Evolutionary conservation across 805 yeast species (phyloP), one percentile per base, ranked within the genome.

Genomic region (Kodamaea jinghongensis): DNA sequence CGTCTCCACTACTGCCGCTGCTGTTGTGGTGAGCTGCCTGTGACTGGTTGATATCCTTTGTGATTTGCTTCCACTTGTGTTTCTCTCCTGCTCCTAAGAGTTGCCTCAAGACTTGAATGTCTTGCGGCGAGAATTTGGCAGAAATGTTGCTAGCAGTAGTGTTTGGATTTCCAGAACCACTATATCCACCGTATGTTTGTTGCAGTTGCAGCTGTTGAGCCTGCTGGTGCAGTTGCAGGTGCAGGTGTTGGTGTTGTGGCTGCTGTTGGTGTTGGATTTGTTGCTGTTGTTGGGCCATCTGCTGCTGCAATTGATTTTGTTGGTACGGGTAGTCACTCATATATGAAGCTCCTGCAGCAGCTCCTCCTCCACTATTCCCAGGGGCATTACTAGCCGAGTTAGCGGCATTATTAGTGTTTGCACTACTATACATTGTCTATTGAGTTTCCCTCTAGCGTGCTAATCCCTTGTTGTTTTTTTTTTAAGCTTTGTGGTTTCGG

Each of bases 51-150:
- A 52, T 48, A 33, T 50, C 55, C 55, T 28, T 71, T 36, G 83
- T 74, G 47, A 79, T 69, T 50, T 67, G 78, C 51, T 74, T 73
- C 84, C 84, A 78, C 50, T 78, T 78, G 48, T 73, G 72, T 41
- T 75, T 67, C 47, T 78, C 84, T 3, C 78, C 83, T 3, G 69
- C 61, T 15, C 65, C 68, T 38, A 79, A 61, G 33, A 78, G 54
- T 33, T 71, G 73, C 42, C 66, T 62, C 41, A 78, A 63, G 14
- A 73, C 67, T 33, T 65, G 70, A 9, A 69, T 51, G 43, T 76
- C 82, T 25, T 70, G 74, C 6, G 56, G 50, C 1, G 66, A 54
- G 63, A 78, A 74, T 38, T 47, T 47, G 23, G 36, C 41, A 14
- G 41, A 32, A 20, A 38, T 25, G 17, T 25, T 23, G 38, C 39